phyloP scores from a whole-genome alignment of 129 eudicot species.

The Saposhnikovia divaricata region DNA sequence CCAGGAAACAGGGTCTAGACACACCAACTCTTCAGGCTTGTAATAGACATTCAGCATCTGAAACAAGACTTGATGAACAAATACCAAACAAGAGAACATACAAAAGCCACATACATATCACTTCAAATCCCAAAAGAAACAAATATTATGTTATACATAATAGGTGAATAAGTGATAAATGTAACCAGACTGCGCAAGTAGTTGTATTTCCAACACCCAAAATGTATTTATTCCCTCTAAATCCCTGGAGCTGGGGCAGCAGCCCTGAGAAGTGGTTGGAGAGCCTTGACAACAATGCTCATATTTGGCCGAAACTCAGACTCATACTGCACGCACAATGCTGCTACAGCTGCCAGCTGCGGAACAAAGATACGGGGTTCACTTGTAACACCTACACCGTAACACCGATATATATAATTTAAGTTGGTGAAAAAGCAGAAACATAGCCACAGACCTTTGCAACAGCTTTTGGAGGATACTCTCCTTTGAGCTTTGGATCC shows the following conservation, averaged over 20 bases:
- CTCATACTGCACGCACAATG: slow-evolving; percentile 78
- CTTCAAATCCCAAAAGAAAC: not conserved
- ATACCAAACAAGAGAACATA: not conserved
- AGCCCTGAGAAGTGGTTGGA: slow-evolving; percentile 68
- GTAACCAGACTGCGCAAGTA: slow-evolving; percentile 15
- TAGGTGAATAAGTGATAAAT: not conserved
- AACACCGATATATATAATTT: not conserved
- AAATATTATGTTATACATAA: not conserved
- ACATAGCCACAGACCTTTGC: slow-evolving; percentile 65
- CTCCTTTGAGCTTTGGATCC: slow-evolving; percentile 79
- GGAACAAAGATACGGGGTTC: slow-evolving; percentile 2
- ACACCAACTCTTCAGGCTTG: not conserved
- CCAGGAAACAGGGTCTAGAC: not conserved
- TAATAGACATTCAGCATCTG: not conserved
- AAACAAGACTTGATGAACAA: not conserved
- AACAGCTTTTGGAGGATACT: slow-evolving; percentile 78
- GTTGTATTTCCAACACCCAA: slow-evolving; percentile 12
- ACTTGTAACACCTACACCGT: not conserved
- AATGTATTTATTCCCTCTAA: slow-evolving; percentile 17
- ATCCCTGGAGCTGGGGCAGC: slow-evolving; percentile 58
- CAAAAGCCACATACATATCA: not conserved
- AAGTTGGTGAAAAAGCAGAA: not conserved
- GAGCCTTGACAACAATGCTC: slow-evolving; percentile 84
- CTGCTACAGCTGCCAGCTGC: slow-evolving; percentile 84
- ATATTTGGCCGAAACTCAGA: slow-evolving; percentile 74